Conservation (phyloP, 306 rosid genomes). For the Rosa chinensis region DNA sequence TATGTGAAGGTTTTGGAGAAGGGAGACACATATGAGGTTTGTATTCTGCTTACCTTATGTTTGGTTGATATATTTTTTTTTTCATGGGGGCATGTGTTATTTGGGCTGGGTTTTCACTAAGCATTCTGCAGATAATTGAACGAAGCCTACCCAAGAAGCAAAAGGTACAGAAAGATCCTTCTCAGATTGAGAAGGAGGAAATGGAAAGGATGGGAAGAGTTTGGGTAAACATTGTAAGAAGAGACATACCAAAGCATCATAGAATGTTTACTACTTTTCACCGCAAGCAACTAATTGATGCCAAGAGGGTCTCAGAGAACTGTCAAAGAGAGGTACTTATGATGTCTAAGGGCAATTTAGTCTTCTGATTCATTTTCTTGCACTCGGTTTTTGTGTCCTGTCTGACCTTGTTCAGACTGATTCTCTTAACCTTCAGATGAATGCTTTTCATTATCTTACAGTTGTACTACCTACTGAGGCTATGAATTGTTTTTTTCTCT, state of each 20-base stretch:
- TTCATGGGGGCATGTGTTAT: not conserved
- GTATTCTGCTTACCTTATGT: slow-evolving; percentile 6
- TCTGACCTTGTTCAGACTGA: slow-evolving; percentile 10
- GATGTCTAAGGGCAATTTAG: slow-evolving; percentile 12
- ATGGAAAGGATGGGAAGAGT: slow-evolving; percentile 76
- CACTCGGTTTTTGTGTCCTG: not conserved
- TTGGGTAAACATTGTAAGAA: slow-evolving; percentile 85
- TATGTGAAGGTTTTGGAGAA: slow-evolving; percentile 98
- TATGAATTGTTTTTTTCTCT: slow-evolving; percentile 18
- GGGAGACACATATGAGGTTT: slow-evolving; percentile 98
- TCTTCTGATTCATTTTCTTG: slow-evolving; percentile 11
- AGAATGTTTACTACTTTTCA: slow-evolving; percentile 67
- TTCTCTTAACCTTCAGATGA: slow-evolving; percentile 16
- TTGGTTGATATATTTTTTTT: not conserved
- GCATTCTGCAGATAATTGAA: slow-evolving; percentile 77
- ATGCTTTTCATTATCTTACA: slow-evolving; percentile 12
- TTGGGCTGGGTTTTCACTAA: slow-evolving; percentile 18
- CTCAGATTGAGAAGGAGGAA: slow-evolving; percentile 84
- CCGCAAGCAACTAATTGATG: slow-evolving; percentile 86
- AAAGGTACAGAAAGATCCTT: slow-evolving; percentile 73
- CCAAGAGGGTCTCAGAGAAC: slow-evolving; percentile 86
- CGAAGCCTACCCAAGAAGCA: slow-evolving; percentile 90
- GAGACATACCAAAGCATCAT: slow-evolving; percentile 91
- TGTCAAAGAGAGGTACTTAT: slow-evolving; percentile 96
- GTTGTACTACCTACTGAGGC: slow-evolving; percentile 28